Evolutionary conservation across 352 stramenopile genomes (phyloP), one percentile per base, ranked within the genome.

Genomic region (Globisporangium paroecandrum): DNA sequence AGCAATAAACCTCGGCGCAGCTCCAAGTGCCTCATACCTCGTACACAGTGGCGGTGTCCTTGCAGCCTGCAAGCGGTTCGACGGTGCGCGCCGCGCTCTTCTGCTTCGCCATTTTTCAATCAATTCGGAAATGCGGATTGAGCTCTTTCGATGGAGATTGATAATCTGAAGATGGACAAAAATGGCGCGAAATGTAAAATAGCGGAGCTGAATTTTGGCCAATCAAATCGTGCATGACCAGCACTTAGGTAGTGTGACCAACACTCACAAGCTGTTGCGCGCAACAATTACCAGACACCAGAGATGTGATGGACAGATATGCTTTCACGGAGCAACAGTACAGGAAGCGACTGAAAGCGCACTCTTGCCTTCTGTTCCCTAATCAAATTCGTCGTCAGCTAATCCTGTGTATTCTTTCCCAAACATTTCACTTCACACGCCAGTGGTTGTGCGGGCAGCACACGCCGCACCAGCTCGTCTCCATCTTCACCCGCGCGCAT

Each of bases 41-140:
- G 27, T 59, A 59, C 25, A 59, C 54, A 27, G 54, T 38, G 54
- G 24, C 9, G 54, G 12, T 25, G 27, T 43, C 12, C 8, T 22
- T 59, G 25, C 22, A 36, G 22, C 54, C 24, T 7, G 54, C 54
- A 20, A 41, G 27, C 10, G 54, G 24, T 3, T 59, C 54, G 27
- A 59, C 54, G 3, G 54, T 59, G 13, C 54, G 54, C 54, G 13
- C 54, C 1, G 54, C 25, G 54, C 54, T 59, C 54, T 43, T 59
- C 3, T 12, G 54, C 54, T 59, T 59, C 54, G 25, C 25, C 25
- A 27, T 27, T 27, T 2, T 27, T 27, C 25, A 22, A 68, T 0
- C 20, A 25, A 12, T 54, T 54, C 46, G 20, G 20, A 54, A 54
- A 24, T 54, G 46, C 25, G 25, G 3, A 15, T 54, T 54, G 46